phyloP scores from a whole-genome alignment of 1,139 yeast species.

The Protomyces lactucae-debilis region DNA sequence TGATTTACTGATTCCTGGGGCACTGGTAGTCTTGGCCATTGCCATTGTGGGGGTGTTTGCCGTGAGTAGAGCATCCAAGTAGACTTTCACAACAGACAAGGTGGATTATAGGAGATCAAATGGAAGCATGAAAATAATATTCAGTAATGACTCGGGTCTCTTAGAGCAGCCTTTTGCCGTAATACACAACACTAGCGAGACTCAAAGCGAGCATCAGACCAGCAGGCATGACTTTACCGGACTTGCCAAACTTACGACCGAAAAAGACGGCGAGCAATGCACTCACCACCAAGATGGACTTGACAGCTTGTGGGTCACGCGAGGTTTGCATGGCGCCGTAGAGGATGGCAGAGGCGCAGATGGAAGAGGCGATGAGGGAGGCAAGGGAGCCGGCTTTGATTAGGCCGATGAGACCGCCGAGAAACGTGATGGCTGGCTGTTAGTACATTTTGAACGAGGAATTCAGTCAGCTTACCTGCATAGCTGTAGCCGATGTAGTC shows the following conservation, averaged over 20 bases:
- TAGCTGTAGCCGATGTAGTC: not conserved
- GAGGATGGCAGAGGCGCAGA: constrained; percentile 17
- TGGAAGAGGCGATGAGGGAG: constrained; percentile 21
- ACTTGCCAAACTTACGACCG: not conserved
- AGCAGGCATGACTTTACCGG: constrained; percentile 22
- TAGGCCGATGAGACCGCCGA: constrained; percentile 22
- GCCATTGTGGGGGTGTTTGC: constrained; percentile 54
- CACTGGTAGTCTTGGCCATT: constrained; percentile 58
- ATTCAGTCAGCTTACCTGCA: not conserved
- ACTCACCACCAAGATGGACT: not conserved
- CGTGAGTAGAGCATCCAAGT: constrained; percentile 34
- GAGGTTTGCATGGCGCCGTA: constrained; percentile 12
- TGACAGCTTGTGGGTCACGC: constrained; percentile 14
- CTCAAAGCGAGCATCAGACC: constrained; percentile 10
- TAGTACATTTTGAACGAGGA: not conserved
- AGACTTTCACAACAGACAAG: not conserved
- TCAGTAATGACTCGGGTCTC: too few species aligned
- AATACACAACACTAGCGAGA: constrained; percentile 6
- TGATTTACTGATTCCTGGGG: constrained; percentile 59
- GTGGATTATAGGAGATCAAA: not conserved
- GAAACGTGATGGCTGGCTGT: constrained; percentile 7
- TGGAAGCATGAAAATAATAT: too few species aligned
- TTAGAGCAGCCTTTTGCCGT: constrained; percentile 8
- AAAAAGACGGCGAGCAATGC: not conserved
- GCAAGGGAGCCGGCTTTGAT: constrained; percentile 23